A percentile compares a stretch with the other conserved stretches of the same genome.
Conservation (phyloP, 306 rosid species). For the Vigna reflexopilosa region DNA sequence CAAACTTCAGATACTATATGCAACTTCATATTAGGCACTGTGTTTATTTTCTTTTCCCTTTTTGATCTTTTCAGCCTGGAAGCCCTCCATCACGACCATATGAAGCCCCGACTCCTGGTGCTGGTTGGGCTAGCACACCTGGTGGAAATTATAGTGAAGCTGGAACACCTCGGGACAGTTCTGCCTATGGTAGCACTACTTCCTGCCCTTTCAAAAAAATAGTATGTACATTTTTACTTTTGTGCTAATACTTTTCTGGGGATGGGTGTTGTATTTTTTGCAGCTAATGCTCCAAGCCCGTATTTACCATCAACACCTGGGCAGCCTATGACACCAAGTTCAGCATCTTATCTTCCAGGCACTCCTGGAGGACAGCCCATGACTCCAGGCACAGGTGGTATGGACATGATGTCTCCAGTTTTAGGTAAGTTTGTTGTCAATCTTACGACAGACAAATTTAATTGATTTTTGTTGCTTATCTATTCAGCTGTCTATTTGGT, state of each 20-base stretch:
- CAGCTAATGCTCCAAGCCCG: constrained; percentile 99
- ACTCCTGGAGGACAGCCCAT: constrained; percentile 99
- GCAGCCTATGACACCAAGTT: constrained; percentile 98
- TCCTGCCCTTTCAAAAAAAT: constrained; percentile 8
- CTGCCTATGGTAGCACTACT: constrained; percentile 68
- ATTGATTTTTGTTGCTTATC: neutral
- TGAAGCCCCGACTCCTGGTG: constrained; percentile 99
- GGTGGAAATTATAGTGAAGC: constrained; percentile 94
- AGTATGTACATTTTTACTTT: constrained; percentile 2
- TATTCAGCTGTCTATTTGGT: neutral
- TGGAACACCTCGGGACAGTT: constrained; percentile 87
- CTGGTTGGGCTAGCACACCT: constrained; percentile 97
- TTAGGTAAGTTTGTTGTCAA: constrained; percentile 58
- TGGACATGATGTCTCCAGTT: constrained; percentile 97
- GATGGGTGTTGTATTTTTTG: constrained; percentile 45
- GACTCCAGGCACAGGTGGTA: constrained; percentile 99
- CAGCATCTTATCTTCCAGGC: constrained; percentile 96
- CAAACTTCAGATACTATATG: constrained; percentile 30
- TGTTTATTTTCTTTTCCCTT: constrained; percentile 10
- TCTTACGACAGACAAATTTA: neutral
- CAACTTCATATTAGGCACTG: constrained; percentile 24
- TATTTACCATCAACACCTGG: constrained; percentile 99
- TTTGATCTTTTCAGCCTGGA: constrained; percentile 71
- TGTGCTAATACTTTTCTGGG: constrained; percentile 24
- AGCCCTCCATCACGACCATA: constrained; percentile 92